Evolutionary conservation across 192 early-diverging fungal species (phyloP), one percentile per base, ranked within the genome.

Genomic region (Podila epicladia): DNA sequence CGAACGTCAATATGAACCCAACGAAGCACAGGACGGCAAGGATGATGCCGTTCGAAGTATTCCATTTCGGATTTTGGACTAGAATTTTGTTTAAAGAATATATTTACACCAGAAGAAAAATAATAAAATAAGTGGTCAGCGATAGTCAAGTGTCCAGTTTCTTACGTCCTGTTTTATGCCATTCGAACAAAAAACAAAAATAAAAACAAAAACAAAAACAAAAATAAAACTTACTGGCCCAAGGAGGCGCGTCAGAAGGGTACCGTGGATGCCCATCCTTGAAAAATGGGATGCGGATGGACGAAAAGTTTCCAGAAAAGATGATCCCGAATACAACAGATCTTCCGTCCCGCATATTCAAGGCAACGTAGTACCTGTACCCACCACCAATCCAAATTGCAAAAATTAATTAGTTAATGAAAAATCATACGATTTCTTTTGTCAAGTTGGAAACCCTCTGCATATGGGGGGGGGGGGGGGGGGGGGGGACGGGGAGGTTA

Each of bases 1-100:
- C 13, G 2, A 85, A 9, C 0, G 84, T 76, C 64, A 84, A 68
- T 0, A 75, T 5, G 19, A 82, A 72, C 0, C 82, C 84, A 13
- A 68, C 53, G 2, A 70, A 72, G 13, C 84, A 62, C 5, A 87
- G 31, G 7, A 72, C 57, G 4, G 82, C 58, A 55, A 73, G 64
- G 13, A 72, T 68, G 31, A 79, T 69, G 5, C 84, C 79, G 24
- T 66, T 57, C 4, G 60, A 35, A 62, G 64, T 76, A 4, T 58
- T 49, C 65, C 83, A 73, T 48, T 3, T 5, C 0, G 75, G 75
- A 26, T 78, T 71, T 55, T 71, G 53, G n/a, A 78, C 69, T 75
- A 65, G 20, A 29, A 48, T 41, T 12, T 13, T 26, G 64, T 11
- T 2, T 28, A 8, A 8, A 37, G 35, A 37, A n/a, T n/a, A n/a